Conservation (phyloP, 306 rosid genomes). For the Cercis canadensis region DNA sequence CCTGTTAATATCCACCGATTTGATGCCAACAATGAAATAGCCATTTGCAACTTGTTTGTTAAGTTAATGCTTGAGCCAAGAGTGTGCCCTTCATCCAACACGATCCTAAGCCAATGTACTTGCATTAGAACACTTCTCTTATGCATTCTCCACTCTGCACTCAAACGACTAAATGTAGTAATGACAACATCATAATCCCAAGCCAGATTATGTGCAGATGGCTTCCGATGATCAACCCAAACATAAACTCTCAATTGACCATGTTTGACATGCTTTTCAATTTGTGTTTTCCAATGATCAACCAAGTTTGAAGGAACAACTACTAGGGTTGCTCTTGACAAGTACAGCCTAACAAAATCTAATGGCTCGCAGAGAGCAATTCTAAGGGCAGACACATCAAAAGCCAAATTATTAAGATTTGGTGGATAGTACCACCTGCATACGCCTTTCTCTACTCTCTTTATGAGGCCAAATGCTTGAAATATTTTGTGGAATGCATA, state of each 20-base stretch:
- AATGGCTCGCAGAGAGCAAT: constrained; percentile 75
- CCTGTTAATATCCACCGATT: constrained; percentile 98
- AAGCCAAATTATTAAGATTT: constrained; percentile 75
- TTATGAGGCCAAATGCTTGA: constrained; percentile 84
- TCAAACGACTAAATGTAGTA: constrained; percentile 88
- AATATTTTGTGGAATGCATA: constrained; percentile 67
- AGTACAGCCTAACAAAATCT: constrained; percentile 77
- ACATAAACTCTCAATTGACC: constrained; percentile 75
- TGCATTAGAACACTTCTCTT: constrained; percentile 79
- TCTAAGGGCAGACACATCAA: constrained; percentile 87
- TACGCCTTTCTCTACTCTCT: constrained; percentile 69
- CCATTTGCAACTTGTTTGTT: constrained; percentile 97
- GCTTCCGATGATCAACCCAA: constrained; percentile 79
- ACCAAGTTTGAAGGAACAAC: constrained; percentile 94
- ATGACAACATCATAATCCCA: constrained; percentile 97
- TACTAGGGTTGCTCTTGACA: constrained; percentile 90
- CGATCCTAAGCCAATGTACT: constrained; percentile 93
- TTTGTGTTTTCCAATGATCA: constrained; percentile 94
- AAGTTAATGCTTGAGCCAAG: constrained; percentile 92
- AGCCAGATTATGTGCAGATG: constrained; percentile 85
- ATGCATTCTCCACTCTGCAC: constrained; percentile 90
- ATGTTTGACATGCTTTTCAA: constrained; percentile 79
- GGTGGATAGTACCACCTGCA: constrained; percentile 78
- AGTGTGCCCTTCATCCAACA: constrained; percentile 98
- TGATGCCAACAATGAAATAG: constrained; percentile 86